Evolutionary conservation across 768 basidiomycete species (phyloP).

Genomic region (Lactarius sp.): DNA sequence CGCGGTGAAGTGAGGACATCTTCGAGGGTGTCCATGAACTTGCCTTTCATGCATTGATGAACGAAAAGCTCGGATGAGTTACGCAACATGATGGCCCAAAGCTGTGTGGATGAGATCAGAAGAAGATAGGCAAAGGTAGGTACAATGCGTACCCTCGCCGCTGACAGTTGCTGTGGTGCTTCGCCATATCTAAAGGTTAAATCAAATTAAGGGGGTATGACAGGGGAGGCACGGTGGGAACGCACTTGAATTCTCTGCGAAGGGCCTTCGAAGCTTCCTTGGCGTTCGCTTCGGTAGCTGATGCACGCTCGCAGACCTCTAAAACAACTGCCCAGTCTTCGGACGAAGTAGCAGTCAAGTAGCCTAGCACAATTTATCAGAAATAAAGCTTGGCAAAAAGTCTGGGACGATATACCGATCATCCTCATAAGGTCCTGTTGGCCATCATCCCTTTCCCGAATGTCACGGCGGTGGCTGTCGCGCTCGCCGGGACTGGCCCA

Average conservation of each 20-base stretch:
- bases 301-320: constrained; percentile 83
- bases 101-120: constrained; percentile 35
- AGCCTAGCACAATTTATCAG: constrained; percentile 42
- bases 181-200: constrained; percentile 23
- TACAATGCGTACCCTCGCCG: constrained; percentile 20
- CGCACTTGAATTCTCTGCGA: constrained; percentile 80
- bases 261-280: constrained; percentile 83
- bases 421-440: constrained; percentile 55
- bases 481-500: constrained; percentile 30
- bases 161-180: constrained; percentile 24
- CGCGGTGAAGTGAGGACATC: constrained; percentile 58
- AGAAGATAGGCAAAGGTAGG: not conserved
- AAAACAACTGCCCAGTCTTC: constrained; percentile 81
- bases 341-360: constrained; percentile 68
- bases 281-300: constrained; percentile 61
- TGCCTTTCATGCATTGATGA: constrained; percentile 61
- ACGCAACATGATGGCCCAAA: constrained; percentile 89
- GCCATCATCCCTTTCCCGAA: constrained; percentile 39
- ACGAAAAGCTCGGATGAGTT: constrained; percentile 74
- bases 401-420: constrained; percentile 47
- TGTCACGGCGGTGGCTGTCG: constrained; percentile 39
- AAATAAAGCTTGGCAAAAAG: not conserved
- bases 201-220: constrained; percentile 1
- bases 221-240: not conserved
- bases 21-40: constrained; percentile 76